Conservation (phyloP, 495 filamentous ascomycete species). For the Neurospora sp. region DNA sequence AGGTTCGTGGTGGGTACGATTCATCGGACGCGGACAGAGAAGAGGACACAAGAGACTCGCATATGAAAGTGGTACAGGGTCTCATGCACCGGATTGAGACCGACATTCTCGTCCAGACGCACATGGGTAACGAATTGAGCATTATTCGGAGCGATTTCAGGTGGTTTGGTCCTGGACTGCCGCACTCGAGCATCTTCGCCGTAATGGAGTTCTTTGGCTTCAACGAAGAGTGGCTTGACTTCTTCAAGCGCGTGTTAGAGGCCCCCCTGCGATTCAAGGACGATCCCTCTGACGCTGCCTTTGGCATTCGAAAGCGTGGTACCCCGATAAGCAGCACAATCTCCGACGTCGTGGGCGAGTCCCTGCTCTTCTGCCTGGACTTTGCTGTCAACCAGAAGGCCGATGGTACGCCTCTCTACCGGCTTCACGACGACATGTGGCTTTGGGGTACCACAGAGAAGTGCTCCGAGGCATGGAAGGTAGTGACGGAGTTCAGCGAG, state of each 20-base stretch:
- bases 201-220: slow-evolving; percentile 54
- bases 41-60: slow-evolving; percentile 10
- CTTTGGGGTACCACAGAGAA: slow-evolving; percentile 49
- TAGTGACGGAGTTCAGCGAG: slow-evolving; percentile 43
- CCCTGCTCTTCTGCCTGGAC: slow-evolving; percentile 56
- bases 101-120: slow-evolving; percentile 47
- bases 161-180: slow-evolving; percentile 50
- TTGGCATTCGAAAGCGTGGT: slow-evolving; percentile 41
- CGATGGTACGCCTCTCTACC: slow-evolving; percentile 46
- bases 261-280: slow-evolving; percentile 44
- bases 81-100: slow-evolving; percentile 49
- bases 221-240: slow-evolving; percentile 45
- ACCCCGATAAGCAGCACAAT: slow-evolving; percentile 49
- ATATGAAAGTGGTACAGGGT: slow-evolving; percentile 38
- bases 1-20: slow-evolving; percentile 13
- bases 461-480: slow-evolving; percentile 49
- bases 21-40: slow-evolving; percentile 6
- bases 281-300: slow-evolving; percentile 6
- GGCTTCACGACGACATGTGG: slow-evolving; percentile 63
- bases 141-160: slow-evolving; percentile 52
- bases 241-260: slow-evolving; percentile 52
- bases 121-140: slow-evolving; percentile 43
- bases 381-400: slow-evolving; percentile 51
- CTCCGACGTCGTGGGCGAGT: slow-evolving; percentile 50
- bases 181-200: slow-evolving; percentile 48